A percentile compares a stretch with the other conserved stretches of the same genome.
phyloP scores from a whole-genome alignment of 164 flowering plant species.

The Aristolochia contorta region DNA sequence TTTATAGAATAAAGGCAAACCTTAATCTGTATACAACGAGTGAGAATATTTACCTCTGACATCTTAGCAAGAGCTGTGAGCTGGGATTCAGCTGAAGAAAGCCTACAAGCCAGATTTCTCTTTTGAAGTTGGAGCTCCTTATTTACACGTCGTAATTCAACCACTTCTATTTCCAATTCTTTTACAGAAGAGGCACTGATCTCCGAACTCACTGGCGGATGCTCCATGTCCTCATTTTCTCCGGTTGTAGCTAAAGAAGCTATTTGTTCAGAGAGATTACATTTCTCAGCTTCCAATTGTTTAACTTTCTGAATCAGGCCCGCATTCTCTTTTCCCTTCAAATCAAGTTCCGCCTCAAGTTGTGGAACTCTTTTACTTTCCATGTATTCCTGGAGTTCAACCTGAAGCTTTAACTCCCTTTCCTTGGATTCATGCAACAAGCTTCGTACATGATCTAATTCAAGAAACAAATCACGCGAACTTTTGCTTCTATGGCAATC shows the following conservation, averaged over 20 bases:
- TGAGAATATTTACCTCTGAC: slow-evolving; percentile 45
- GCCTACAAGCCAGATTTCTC: slow-evolving; percentile 52
- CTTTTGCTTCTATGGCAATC: slow-evolving; percentile 23
- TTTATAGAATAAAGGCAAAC: not conserved
- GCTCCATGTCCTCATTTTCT: slow-evolving; percentile 12
- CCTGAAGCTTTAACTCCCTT: slow-evolving; percentile 52
- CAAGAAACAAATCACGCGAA: slow-evolving; percentile 58
- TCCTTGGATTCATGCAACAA: slow-evolving; percentile 61
- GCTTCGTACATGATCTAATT: slow-evolving; percentile 55
- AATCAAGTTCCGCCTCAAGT: slow-evolving; percentile 43
- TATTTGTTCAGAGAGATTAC: slow-evolving; percentile 34
- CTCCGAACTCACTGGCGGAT: slow-evolving; percentile 1
- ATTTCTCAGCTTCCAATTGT: slow-evolving; percentile 42
- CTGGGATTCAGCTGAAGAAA: slow-evolving; percentile 53
- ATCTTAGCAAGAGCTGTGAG: slow-evolving; percentile 35
- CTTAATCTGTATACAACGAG: too few relatives aligned
- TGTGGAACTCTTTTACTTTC: slow-evolving; percentile 27
- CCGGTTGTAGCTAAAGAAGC: slow-evolving; percentile 15
- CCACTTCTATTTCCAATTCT: slow-evolving; percentile 61
- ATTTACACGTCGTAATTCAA: slow-evolving; percentile 66
- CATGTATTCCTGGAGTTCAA: slow-evolving; percentile 42
- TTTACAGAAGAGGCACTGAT: not conserved
- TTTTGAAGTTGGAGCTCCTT: slow-evolving; percentile 84
- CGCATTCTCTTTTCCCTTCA: slow-evolving; percentile 34
- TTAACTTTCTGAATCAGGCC: slow-evolving; percentile 27